phyloP scores from a whole-genome alignment of 1,139 yeast species.

The Ogataea hybrid region DNA sequence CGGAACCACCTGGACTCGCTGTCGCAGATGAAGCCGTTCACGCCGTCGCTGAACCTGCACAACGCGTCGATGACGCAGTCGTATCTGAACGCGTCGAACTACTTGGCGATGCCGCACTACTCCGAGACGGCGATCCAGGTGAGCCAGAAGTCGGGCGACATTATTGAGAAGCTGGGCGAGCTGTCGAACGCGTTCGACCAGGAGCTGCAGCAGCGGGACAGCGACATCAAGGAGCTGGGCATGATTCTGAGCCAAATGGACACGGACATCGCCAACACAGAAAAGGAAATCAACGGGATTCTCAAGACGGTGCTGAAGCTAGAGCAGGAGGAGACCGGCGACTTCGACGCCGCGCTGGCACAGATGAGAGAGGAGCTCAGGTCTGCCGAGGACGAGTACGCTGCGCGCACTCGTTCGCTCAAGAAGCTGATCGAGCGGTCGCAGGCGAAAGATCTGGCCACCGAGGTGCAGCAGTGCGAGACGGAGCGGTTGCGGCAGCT shows the following conservation, averaged over 20 bases:
- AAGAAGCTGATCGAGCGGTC: constrained; percentile 49
- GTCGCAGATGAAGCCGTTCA: constrained; percentile 21
- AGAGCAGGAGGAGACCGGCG: constrained; percentile 4
- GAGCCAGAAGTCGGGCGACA: constrained; percentile 41
- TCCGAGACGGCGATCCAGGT: constrained; percentile 53
- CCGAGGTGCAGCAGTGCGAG: constrained; percentile 46
- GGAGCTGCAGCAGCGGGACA: constrained; percentile 50
- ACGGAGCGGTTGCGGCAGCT: constrained; percentile 32
- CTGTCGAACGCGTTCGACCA: constrained; percentile 55
- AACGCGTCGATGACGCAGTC: constrained; percentile 16
- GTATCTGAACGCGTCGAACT: constrained; percentile 18
- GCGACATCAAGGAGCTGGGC: constrained; percentile 31
- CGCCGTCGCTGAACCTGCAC: constrained; percentile 19
- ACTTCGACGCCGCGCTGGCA: constrained; percentile 9
- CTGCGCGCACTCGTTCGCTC: constrained; percentile 36
- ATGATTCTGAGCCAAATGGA: constrained; percentile 30
- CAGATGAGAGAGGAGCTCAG: constrained; percentile 26
- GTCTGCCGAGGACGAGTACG: constrained; percentile 39
- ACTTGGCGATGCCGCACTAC: constrained; percentile 33
- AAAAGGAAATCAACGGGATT: constrained; percentile 23
- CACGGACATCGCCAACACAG: constrained; percentile 27
- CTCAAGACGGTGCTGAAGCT: constrained; percentile 16
- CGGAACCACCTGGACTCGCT: constrained; percentile 16
- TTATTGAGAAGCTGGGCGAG: constrained; percentile 48
- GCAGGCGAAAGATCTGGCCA: constrained; percentile 53